Conservation (phyloP, 495 filamentous ascomycete genomes). For the Neurospora tetraspora region DNA sequence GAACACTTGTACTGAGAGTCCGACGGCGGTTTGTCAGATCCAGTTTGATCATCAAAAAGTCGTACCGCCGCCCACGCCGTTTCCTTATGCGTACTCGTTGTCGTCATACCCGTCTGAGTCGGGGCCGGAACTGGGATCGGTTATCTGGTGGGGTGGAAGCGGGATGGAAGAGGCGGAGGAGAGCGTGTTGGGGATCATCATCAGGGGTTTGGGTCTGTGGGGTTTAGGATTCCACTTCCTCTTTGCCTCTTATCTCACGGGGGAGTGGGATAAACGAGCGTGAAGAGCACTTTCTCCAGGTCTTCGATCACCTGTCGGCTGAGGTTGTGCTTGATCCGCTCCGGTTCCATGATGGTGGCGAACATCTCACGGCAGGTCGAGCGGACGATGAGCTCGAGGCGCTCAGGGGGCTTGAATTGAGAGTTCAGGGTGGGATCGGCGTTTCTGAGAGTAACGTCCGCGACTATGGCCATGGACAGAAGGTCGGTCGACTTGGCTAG, state of each 20-base stretch:
- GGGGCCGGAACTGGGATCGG: not conserved
- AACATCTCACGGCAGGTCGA: not conserved
- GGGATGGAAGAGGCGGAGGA: not conserved
- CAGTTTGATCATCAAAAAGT: not conserved
- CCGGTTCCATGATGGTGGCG: not conserved
- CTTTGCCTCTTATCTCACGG: not conserved
- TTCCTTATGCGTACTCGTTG: not conserved
- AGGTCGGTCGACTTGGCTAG: not conserved
- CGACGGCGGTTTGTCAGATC: not conserved
- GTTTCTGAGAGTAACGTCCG: not conserved
- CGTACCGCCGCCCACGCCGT: not conserved
- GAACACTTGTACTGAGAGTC: not conserved
- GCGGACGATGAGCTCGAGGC: not conserved
- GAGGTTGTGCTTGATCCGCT: not conserved
- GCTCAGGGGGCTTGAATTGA: not conserved
- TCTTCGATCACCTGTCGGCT: not conserved
- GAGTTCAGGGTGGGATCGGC: not conserved
- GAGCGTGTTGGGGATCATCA: not conserved
- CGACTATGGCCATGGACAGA: not conserved
- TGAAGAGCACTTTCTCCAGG: constrained; percentile 16
- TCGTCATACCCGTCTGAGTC: not conserved
- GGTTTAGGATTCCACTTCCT: not conserved
- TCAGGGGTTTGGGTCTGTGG: not conserved
- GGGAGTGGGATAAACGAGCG: constrained; percentile 16
- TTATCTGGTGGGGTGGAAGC: not conserved